These are phyloP conservation scores for Aspergillus sp. DNA, from an alignment of 2,329 filamentous ascomycete genomes.

Conservation along the genomic window DNA sequence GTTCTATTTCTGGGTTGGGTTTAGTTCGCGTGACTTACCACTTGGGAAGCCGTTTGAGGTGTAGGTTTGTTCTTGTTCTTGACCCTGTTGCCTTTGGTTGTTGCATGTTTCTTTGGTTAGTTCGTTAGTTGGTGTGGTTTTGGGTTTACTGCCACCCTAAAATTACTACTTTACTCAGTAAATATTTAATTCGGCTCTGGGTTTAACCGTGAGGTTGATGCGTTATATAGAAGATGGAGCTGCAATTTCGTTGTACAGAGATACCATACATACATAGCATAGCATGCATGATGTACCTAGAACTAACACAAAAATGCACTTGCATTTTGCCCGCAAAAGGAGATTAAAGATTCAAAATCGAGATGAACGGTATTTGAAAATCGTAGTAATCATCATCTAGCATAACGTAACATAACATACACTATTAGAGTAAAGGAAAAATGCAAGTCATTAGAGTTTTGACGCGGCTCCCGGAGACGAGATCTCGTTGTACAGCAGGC, in stretches of 20 bases:
- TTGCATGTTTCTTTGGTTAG: too few relatives aligned
- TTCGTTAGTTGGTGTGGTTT: background rate
- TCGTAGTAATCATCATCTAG: background rate
- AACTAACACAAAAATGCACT: background rate
- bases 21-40: slow-evolving; percentile 37
- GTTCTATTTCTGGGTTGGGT: slow-evolving; percentile 37
- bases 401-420: slow-evolving; percentile 4
- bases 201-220: background rate
- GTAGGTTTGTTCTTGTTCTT: background rate
- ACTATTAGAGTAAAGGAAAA: background rate
- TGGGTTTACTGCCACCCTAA: too few relatives aligned
- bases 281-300: background rate
- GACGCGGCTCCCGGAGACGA: slow-evolving; percentile 64
- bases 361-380: background rate
- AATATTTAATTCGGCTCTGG: background rate
- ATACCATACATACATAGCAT: background rate
- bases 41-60: slow-evolving; percentile 26
- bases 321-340: background rate
- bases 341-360: background rate
- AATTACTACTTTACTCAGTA: background rate
- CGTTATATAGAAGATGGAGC: background rate
- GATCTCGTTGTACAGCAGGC: slow-evolving; percentile 68
- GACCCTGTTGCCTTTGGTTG: too few relatives aligned
- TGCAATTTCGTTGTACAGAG: background rate
- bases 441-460: slow-evolving; percentile 53